Base-by-base conservation (phyloP, 768 basidiomycete species). In the Boletus tylopilopsis region DNA sequence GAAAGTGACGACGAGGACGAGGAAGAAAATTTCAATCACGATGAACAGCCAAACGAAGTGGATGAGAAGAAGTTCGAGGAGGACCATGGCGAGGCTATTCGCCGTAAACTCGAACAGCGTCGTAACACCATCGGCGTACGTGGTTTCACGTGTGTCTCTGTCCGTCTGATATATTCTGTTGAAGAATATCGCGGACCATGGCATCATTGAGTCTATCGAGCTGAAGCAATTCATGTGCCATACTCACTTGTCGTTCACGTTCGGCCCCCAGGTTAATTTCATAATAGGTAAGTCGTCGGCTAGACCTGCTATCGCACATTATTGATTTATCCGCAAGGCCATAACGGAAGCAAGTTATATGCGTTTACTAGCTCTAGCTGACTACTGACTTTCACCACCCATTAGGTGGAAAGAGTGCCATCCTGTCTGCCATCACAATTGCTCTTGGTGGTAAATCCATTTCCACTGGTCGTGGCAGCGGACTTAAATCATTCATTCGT, bases 141-240 rank as follows among this genome's bases (percentile, higher is more conserved):
- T 75, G 70, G 19, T 81, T 82, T 12, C 80, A 79, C 57, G 47
- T 77, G 67, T 52, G 7, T 22, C 25, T 15, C 38, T 15, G n/a
- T n/a, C 45, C 41, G 10, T n/a, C 19, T 50, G 45, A 23, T 42
- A 4, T n/a, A 49, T 0, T 41, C 15, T 39, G 9, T 23, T 36
- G 3, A 56, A 95, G 93, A 79, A 76, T 13, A 75, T 90, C 39
- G 90, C 94, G 6, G 86, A 94, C 43, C 80, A 85, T 59, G 95
- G 94, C 5, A 85, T 97, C 56, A 89, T 97, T 52, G 87, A 91
- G 58, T 76, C 77, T 29, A 79, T 96, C 36, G 87, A 93, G 62
- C 82, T 92, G 80, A 77, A 83, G 61, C 86, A 97, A 63, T 98
- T 98, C 71, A 95, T 98, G 94, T 96, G 94, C 68, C 94, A 98